Base-by-base conservation (phyloP, 768 basidiomycete genomes). In the Megacollybia marginata region DNA sequence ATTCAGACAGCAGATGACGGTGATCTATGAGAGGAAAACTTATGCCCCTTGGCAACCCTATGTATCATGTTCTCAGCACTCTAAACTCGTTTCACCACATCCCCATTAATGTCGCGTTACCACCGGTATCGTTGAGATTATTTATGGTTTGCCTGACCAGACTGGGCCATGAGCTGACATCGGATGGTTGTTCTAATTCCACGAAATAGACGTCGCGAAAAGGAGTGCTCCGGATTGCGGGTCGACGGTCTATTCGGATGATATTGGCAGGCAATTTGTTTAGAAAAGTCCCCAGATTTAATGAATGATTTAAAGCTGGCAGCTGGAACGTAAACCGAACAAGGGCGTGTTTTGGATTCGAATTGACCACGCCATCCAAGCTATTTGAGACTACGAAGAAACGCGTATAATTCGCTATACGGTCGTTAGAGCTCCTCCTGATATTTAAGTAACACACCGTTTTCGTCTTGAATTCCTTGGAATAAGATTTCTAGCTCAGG, bases 181-280 rank as follows among this genome's bases (percentile, higher is more conserved):
- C 48, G 19, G 65, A 59, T 33, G 31, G 56, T 52, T 48, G 65
- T 28, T 61, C 65, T 13, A 86, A 65, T 63, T 89, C 88, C 10
- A 84, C 60, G 51, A 88, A 81, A 59, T 89, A 88, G 23, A 78
- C 65, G 60, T 77, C 72, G 28, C 73, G 68, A 57, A 87, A 85
- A 4, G 75, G 78, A 16, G 57, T 52, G 23, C 61, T 58, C 2
- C 62, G 59, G 12, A 71, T 46, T 10, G 76, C 73, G 1, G 88
- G 87, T 47, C 85, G 73, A 31, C 87, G 73, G 58, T 88, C 85
- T 35, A 90, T 71, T 7, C 82, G 78, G 13, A 65, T 62, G 18
- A 78, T 63, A 13, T 83, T 59, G 31, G 71, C 65, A 13, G 85
- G 65, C 15, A 44, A 59, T 62, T 10, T 58, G 56, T 44, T 77